Evolutionary conservation across 495 filamentous ascomycete species (phyloP).

Genomic region (Annulohypoxylon nitens): DNA sequence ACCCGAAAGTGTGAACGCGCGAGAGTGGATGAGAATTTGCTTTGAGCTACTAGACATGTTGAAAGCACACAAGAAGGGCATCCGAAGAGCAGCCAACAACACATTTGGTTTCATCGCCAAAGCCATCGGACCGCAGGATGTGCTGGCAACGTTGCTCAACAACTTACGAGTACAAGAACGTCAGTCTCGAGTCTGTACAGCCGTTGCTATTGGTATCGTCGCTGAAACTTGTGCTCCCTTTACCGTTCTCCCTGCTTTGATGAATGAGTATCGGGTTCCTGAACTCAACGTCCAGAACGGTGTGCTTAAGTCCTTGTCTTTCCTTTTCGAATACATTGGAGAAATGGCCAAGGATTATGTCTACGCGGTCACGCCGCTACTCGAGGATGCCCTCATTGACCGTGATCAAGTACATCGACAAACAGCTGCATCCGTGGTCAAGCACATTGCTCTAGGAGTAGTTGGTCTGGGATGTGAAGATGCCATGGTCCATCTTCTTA

Average conservation of each 20-base stretch:
- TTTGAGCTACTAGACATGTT: slow-evolving; percentile 99
- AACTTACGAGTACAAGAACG: slow-evolving; percentile 97
- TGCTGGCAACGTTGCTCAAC: slow-evolving; percentile 94
- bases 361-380: slow-evolving; percentile 95
- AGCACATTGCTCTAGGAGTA: slow-evolving; percentile 95
- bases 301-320: slow-evolving; percentile 95
- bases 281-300: slow-evolving; percentile 99
- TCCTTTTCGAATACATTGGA: slow-evolving; percentile 99
- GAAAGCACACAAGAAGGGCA: slow-evolving; percentile 99
- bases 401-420: slow-evolving; percentile 98
- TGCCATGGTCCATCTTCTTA: slow-evolving; percentile 97
- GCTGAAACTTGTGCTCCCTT: slow-evolving; percentile 99
- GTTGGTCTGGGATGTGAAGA: slow-evolving; percentile 98
- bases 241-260: slow-evolving; percentile 97
- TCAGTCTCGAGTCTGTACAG: slow-evolving; percentile 97
- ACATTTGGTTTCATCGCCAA: slow-evolving; percentile 99
- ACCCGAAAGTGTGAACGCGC: slow-evolving; percentile 92
- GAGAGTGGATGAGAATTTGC: slow-evolving; percentile 99
- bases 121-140: slow-evolving; percentile 98
- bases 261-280: slow-evolving; percentile 99
- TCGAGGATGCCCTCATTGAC: slow-evolving; percentile 98
- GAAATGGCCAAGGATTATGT: slow-evolving; percentile 99
- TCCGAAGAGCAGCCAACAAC: slow-evolving; percentile 98
- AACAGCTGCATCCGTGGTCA: slow-evolving; percentile 94
- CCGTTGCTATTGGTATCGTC: slow-evolving; percentile 99